Conservation (phyloP, 225 moss, liverwort and hornwort species). For the Neckera pumila region DNA sequence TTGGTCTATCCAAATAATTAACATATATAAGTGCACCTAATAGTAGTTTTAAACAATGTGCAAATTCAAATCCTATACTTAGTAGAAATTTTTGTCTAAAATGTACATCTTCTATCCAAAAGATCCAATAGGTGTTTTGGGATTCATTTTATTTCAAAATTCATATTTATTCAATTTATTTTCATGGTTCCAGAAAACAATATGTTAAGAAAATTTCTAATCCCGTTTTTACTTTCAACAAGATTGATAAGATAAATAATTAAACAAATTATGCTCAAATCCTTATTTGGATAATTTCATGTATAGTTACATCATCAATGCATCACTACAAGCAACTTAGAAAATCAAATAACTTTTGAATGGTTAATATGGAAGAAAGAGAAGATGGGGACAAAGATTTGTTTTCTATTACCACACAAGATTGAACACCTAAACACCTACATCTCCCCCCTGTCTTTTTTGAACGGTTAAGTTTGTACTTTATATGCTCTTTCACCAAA, state of each 20-base stretch:
- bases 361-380: neutral
- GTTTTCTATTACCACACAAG: rapidly evolving
- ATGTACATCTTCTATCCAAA: neutral
- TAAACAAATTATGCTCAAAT: neutral
- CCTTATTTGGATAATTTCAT: neutral
- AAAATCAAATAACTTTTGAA: neutral
- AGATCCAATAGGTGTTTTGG: neutral
- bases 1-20: neutral
- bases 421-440: neutral
- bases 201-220: neutral
- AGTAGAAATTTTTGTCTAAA: neutral
- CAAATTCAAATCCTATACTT: neutral
- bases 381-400: neutral
- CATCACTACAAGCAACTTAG: rapidly evolving
- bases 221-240: neutral
- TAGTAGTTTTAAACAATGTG: neutral
- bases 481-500: neutral
- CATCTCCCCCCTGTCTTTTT: neutral
- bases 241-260: neutral
- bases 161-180: neutral
- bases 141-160: neutral
- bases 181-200: neutral
- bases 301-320: neutral
- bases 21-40: neutral
- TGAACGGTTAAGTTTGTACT: neutral